phyloP scores from a whole-genome alignment of 2,329 filamentous ascomycete genomes.

The Immersiporthe knoxdaviesiana region DNA sequence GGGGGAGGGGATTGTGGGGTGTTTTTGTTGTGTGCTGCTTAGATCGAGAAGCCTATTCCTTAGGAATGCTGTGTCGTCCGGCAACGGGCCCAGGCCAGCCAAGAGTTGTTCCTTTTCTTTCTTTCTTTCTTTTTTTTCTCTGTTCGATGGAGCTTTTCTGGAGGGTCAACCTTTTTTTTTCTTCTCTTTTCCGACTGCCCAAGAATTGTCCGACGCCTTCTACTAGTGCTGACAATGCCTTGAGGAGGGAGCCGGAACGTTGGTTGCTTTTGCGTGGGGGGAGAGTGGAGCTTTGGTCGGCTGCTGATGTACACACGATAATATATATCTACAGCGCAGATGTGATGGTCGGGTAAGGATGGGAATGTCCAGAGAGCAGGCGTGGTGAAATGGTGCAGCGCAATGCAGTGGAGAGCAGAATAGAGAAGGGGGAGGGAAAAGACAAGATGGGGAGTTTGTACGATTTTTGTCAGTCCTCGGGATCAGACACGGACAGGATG shows the following conservation, averaged over 20 bases:
- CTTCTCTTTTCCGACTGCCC: neutral
- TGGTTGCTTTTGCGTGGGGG: neutral
- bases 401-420: neutral
- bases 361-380: neutral
- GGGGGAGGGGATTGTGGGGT: neutral
- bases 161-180: neutral
- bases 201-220: slow-evolving; percentile 12
- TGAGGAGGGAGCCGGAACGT: neutral
- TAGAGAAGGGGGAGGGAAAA: neutral
- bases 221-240: slow-evolving; percentile 13
- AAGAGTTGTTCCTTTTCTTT: neutral
- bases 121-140: neutral
- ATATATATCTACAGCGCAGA: slow-evolving; percentile 8
- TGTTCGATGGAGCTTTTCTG: neutral
- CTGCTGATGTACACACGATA: slow-evolving; percentile 10
- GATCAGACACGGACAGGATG: neutral
- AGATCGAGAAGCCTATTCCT: neutral
- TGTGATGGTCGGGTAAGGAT: neutral
- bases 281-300: neutral
- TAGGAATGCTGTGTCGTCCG: slow-evolving; percentile 13
- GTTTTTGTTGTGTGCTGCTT: slow-evolving; percentile 2
- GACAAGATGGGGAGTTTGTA: neutral
- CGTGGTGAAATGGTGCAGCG: neutral
- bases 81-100: neutral
- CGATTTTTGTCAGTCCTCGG: neutral